Conservation (phyloP, 2,329 filamentous ascomycete species). For the Coniochaeta prunicola region DNA sequence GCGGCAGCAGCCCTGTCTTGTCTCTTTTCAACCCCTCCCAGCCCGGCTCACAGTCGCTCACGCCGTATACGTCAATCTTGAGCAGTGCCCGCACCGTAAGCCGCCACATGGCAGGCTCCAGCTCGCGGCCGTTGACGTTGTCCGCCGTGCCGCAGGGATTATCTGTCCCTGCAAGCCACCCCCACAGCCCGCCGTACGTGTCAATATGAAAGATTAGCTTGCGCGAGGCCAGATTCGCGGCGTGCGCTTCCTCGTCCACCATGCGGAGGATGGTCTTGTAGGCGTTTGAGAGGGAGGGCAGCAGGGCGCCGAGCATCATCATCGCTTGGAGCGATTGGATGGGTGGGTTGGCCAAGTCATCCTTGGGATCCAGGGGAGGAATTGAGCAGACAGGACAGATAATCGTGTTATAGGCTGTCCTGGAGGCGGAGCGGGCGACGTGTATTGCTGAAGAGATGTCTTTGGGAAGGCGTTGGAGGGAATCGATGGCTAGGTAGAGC, state of each 20-base stretch:
- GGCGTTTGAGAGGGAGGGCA: slow-evolving; percentile 50
- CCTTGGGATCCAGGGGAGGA: slow-evolving; percentile 23
- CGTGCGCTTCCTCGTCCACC: slow-evolving; percentile 43
- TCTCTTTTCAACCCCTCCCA: slow-evolving; percentile 3
- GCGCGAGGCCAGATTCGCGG: slow-evolving; percentile 32
- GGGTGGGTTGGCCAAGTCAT: slow-evolving; percentile 20
- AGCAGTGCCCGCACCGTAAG: slow-evolving; percentile 45
- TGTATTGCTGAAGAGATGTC: slow-evolving; percentile 39
- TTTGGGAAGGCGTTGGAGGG: slow-evolving; percentile 37
- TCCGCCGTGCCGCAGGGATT: slow-evolving; percentile 8
- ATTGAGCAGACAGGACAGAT: slow-evolving; percentile 43
- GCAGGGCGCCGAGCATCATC: slow-evolving; percentile 50
- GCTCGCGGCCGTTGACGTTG: slow-evolving; percentile 32
- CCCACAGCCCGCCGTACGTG: slow-evolving; percentile 43
- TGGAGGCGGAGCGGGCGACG: slow-evolving; percentile 38
- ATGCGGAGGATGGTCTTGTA: slow-evolving; percentile 48
- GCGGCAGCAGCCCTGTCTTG: slow-evolving; percentile 12
- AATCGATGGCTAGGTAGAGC: slow-evolving; percentile 43
- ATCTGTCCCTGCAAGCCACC: slow-evolving; percentile 16
- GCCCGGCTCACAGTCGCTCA: slow-evolving; percentile 17
- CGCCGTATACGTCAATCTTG: slow-evolving; percentile 50
- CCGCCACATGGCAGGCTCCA: slow-evolving; percentile 49
- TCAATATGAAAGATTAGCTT: slow-evolving; percentile 36
- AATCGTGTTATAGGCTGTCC: slow-evolving; percentile 42
- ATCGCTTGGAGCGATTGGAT: slow-evolving; percentile 49